Evolutionary conservation across 1,284 basidiomycete genomes (phyloP).

Genomic region (Meripilus lineatus): DNA sequence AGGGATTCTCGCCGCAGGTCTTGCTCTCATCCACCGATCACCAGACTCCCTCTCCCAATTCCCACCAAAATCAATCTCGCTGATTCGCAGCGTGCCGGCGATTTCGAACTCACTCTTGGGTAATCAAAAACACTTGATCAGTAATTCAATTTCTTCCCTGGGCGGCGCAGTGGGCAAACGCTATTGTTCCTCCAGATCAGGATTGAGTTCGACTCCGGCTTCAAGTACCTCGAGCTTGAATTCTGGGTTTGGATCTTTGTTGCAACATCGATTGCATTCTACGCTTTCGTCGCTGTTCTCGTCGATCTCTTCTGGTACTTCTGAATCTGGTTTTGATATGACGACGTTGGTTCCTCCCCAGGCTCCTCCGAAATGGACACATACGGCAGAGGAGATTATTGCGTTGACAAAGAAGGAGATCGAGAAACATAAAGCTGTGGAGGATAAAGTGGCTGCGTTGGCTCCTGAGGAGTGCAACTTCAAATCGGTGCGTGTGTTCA

Average conservation of each 20-base stretch:
- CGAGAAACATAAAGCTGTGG: constrained; percentile 45
- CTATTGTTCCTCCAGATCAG: too few relatives aligned
- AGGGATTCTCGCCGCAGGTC: constrained; percentile 7
- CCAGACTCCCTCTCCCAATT: too few relatives aligned
- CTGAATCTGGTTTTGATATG: constrained; percentile 39
- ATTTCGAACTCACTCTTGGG: background rate
- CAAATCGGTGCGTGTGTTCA: constrained; percentile 18
- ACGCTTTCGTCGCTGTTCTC: constrained; percentile 16
- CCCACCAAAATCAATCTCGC: too few relatives aligned
- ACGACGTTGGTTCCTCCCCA: constrained; percentile 58
- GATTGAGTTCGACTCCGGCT: too few relatives aligned
- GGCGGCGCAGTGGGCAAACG: too few relatives aligned
- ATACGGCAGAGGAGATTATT: constrained; percentile 58
- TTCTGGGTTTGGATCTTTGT: too few relatives aligned
- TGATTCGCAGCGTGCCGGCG: background rate
- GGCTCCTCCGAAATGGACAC: constrained; percentile 62
- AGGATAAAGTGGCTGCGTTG: constrained; percentile 62
- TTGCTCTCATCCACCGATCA: constrained; percentile 3
- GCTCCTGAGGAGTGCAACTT: constrained; percentile 33
- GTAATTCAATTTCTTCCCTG: too few relatives aligned
- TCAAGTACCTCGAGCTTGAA: too few relatives aligned
- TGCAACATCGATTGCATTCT: constrained; percentile 16
- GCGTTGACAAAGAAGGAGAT: constrained; percentile 58
- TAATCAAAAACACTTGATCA: background rate
- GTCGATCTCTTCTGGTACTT: constrained; percentile 15